Conservation (phyloP, 371 early-diverging fungal genomes). For the Hamiltosporidium tvaerminnensis region DNA sequence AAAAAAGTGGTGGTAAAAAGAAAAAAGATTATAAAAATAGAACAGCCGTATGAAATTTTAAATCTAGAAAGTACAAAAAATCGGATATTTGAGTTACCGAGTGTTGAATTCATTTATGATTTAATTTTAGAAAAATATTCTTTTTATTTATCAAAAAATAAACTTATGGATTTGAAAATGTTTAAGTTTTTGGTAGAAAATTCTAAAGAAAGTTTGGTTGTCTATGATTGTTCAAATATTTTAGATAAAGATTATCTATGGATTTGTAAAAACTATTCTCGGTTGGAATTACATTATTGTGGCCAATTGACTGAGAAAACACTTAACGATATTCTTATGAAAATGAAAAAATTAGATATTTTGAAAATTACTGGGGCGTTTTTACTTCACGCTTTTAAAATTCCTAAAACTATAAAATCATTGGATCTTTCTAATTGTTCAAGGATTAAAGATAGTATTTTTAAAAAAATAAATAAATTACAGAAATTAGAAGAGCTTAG, state of each 20-base stretch:
- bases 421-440: slow-evolving; percentile 29
- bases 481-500: slow-evolving; percentile 16
- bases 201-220: slow-evolving; percentile 8
- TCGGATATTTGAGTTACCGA: too few relatives aligned
- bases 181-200: slow-evolving; percentile 10
- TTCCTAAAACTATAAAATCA: slow-evolving; percentile 8
- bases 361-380: slow-evolving; percentile 21
- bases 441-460: slow-evolving; percentile 15
- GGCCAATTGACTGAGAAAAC: slow-evolving; percentile 13
- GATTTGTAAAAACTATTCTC: background rate
- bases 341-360: slow-evolving; percentile 3
- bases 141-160: slow-evolving; percentile 15
- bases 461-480: slow-evolving; percentile 16
- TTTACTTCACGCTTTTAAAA: slow-evolving; percentile 9
- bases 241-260: slow-evolving; percentile 5
- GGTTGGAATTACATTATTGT: slow-evolving; percentile 16
- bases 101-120: background rate
- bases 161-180: slow-evolving; percentile 5
- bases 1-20: too few relatives aligned
- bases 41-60: too few relatives aligned
- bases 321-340: slow-evolving; percentile 8
- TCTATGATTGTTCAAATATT: slow-evolving; percentile 30
- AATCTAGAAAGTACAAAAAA: too few relatives aligned
- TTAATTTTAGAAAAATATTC: background rate
- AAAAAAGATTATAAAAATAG: too few relatives aligned